Evolutionary conservation across 176 grass and related monocot species (phyloP).

Genomic region (Aechmea fasciata): DNA sequence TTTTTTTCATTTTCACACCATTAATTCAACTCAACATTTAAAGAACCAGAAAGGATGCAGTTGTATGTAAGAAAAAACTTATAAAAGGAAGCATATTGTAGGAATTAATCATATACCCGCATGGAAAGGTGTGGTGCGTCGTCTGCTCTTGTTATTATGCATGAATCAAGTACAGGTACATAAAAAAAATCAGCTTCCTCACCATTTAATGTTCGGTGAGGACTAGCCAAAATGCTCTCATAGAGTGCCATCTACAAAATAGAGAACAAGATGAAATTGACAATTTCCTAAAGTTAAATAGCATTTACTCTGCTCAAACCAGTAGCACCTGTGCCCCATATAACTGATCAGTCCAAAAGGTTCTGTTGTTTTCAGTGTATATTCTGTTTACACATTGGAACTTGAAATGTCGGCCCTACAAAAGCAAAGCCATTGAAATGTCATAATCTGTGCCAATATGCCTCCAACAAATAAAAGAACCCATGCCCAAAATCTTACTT

Average conservation of each 20-base stretch:
- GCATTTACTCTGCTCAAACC: constrained; percentile 1
- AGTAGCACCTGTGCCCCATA: constrained; percentile 88
- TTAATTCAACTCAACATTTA: constrained; percentile 1
- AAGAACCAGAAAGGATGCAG: neutral
- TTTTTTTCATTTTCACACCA: neutral
- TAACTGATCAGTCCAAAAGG: constrained; percentile 64
- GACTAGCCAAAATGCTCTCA: constrained; percentile 92
- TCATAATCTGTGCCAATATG: neutral
- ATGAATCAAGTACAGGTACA: constrained; percentile 87
- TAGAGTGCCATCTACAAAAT: constrained; percentile 74
- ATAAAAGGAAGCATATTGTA: neutral
- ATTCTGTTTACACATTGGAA: constrained; percentile 91
- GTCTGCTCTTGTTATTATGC: constrained; percentile 79
- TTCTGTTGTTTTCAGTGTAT: constrained; percentile 71
- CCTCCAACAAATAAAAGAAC: constrained; percentile 2
- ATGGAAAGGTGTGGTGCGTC: constrained; percentile 65
- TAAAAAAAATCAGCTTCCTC: constrained; percentile 99
- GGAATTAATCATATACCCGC: constrained; percentile 34
- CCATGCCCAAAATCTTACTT: constrained; percentile 46
- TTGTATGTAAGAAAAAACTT: neutral
- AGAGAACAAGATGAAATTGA: constrained; percentile 6
- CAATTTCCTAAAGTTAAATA: constrained; percentile 13
- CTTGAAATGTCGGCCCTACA: constrained; percentile 72
- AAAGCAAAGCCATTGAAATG: constrained; percentile 19
- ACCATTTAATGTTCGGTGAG: constrained; percentile 81